Percentiles rank a stretch among this genome's conserved stretches.
phyloP scores from a whole-genome alignment of 2,329 filamentous ascomycete genomes.

The Colletotrichum neosansevieriae region DNA sequence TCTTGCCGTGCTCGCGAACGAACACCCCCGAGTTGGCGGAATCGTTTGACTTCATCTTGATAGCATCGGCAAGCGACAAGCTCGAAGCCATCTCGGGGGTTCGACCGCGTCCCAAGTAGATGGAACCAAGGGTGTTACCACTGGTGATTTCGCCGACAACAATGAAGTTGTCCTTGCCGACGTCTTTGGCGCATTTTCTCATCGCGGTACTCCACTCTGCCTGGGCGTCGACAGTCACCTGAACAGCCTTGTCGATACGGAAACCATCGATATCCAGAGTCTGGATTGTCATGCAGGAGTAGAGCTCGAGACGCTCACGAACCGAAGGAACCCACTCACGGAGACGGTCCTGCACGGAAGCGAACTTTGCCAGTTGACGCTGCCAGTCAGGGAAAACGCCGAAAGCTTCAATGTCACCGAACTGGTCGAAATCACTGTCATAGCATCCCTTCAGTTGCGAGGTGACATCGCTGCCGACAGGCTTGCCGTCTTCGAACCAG shows the following conservation, averaged over 20 bases:
- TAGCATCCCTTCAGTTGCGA: slow-evolving; percentile 66
- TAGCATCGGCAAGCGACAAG: slow-evolving; percentile 35
- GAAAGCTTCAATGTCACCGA: slow-evolving; percentile 73
- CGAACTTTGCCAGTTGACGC: slow-evolving; percentile 74
- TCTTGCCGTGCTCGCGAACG: slow-evolving; percentile 67
- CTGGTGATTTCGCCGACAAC: slow-evolving; percentile 73
- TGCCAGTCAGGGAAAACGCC: slow-evolving; percentile 73
- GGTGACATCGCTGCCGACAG: slow-evolving; percentile 59
- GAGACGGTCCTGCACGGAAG: slow-evolving; percentile 74
- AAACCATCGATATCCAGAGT: slow-evolving; percentile 76
- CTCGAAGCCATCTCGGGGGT: slow-evolving; percentile 49
- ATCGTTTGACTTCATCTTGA: slow-evolving; percentile 39
- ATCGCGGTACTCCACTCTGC: slow-evolving; percentile 68
- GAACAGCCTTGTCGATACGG: slow-evolving; percentile 75
- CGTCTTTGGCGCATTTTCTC: slow-evolving; percentile 66
- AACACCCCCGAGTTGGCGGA: slow-evolving; percentile 48
- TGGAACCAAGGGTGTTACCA: slow-evolving; percentile 69
- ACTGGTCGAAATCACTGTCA: slow-evolving; percentile 73
- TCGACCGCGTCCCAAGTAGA: slow-evolving; percentile 73
- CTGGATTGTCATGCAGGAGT: slow-evolving; percentile 72
- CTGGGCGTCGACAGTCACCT: slow-evolving; percentile 71
- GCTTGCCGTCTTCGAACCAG: slow-evolving; percentile 69
- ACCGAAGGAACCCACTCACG: slow-evolving; percentile 73
- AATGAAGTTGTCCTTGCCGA: slow-evolving; percentile 74
- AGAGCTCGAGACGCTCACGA: slow-evolving; percentile 66